These are phyloP conservation scores for Hyphodiscus hymeniophilus DNA, from an alignment of 495 filamentous ascomycete species.

Conservation along the genomic window DNA sequence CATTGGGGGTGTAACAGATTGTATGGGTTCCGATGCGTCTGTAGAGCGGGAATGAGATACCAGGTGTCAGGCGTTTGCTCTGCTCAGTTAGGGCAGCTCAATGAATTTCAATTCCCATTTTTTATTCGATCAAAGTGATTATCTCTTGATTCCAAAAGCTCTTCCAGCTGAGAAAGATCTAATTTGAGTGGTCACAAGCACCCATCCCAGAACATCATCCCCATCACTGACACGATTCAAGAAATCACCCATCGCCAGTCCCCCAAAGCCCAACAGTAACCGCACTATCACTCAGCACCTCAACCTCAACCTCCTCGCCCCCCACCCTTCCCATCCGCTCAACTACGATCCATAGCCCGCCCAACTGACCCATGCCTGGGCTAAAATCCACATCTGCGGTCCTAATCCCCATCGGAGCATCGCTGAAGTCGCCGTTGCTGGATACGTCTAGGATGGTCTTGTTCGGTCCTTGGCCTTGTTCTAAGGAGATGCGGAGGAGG, in stretches of 20 bases:
- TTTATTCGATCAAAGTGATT: too few species aligned
- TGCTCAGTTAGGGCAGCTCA: background rate
- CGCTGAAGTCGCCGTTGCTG: constrained; percentile 54
- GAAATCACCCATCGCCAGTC: constrained; percentile 30
- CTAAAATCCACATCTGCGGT: constrained; percentile 64
- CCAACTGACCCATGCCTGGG: constrained; percentile 37
- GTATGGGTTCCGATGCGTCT: background rate
- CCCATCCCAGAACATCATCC: too few species aligned
- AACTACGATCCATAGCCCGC: constrained; percentile 70
- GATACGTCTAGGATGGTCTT: constrained; percentile 51
- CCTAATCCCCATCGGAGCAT: constrained; percentile 58
- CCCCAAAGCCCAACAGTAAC: constrained; percentile 53
- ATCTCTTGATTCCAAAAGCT: too few species aligned
- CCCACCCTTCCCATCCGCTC: constrained; percentile 50
- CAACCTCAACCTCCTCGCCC: constrained; percentile 53
- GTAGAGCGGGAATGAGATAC: background rate
- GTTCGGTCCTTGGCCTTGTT: constrained; percentile 61
- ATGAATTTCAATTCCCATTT: too few species aligned
- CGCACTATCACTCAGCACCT: constrained; percentile 58
- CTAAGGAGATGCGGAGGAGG: constrained; percentile 55
- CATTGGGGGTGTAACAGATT: background rate
- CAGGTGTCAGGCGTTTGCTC: background rate
- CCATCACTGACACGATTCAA: too few species aligned
- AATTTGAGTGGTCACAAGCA: too few species aligned
- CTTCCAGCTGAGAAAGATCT: too few species aligned